Conservation (phyloP, 176 grass and related monocot species). For the Paspalum vaginatum region DNA sequence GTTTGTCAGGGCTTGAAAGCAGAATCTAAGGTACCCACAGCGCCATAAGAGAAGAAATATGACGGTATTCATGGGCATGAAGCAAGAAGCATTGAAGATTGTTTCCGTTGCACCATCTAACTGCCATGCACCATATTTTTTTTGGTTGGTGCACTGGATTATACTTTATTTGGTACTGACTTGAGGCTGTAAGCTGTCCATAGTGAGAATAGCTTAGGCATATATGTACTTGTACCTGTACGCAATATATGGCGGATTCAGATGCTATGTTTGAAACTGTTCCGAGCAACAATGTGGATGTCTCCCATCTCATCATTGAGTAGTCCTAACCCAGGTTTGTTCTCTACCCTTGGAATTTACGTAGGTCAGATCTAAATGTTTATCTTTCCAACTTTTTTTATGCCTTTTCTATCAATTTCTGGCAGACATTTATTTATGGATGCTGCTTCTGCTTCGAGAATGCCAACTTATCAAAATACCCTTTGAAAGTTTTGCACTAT, state of each 20-base stretch:
- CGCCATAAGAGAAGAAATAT: not conserved
- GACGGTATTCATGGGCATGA: not conserved
- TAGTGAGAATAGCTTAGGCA: slow-evolving; percentile 22
- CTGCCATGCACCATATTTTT: slow-evolving; percentile 22
- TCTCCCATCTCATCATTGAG: not conserved
- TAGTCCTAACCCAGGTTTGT: slow-evolving; percentile 11
- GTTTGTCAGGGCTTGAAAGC: slow-evolving; percentile 26
- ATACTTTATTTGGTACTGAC: not conserved
- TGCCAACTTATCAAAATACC: not conserved
- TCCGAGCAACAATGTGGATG: not conserved
- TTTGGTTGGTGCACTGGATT: slow-evolving; percentile 38
- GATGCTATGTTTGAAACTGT: slow-evolving; percentile 3
- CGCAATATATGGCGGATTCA: not conserved
- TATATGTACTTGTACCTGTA: slow-evolving; percentile 1
- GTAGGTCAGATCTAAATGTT: not conserved
- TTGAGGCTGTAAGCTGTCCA: slow-evolving; percentile 13
- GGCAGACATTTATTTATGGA: not conserved
- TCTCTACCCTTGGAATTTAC: not conserved
- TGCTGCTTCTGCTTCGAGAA: not conserved
- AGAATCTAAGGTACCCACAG: not conserved
- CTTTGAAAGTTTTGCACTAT: not conserved
- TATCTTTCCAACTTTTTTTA: not conserved
- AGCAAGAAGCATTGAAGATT: not conserved
- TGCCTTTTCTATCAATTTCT: not conserved
- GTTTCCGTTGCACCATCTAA: not conserved